These are phyloP conservation scores for Picea sitchensis DNA, from an alignment of 75 land plant genomes.

Conservation along the genomic window DNA sequence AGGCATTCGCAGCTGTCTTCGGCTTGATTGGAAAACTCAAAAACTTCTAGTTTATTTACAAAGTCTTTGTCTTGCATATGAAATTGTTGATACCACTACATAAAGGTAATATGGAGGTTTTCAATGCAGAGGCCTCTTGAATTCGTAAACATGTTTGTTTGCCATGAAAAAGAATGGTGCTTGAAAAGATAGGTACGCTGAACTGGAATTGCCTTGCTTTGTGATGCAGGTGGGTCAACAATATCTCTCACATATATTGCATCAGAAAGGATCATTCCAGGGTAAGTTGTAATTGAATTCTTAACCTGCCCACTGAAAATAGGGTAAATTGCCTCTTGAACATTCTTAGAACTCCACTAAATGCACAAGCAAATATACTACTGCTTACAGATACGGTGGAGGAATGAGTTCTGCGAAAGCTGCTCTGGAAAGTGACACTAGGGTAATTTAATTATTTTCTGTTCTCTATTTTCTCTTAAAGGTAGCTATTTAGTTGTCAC, in stretches of 20 bases:
- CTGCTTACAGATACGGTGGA: constrained; percentile 81
- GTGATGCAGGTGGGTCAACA: constrained; percentile 74
- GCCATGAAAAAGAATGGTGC: neutral
- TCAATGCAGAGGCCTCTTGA: neutral
- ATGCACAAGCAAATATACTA: neutral
- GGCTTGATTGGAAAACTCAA: neutral
- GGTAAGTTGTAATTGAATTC: constrained; percentile 41
- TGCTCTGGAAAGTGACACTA: constrained; percentile 95
- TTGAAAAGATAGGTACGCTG: neutral
- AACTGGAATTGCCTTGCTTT: neutral
- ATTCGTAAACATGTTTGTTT: neutral
- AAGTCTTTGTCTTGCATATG: neutral
- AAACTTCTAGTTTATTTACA: neutral
- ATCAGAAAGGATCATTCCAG: constrained; percentile 92
- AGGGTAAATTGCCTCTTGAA: neutral
- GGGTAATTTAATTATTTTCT: constrained; percentile 35
- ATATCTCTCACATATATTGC: constrained; percentile 95
- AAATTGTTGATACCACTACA: neutral
- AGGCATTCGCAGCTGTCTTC: no score
- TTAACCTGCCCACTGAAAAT: neutral
- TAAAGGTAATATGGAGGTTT: neutral
- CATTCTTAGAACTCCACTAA: neutral
- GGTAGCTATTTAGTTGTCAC: neutral
- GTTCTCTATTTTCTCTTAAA: neutral
- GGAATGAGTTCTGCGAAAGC: constrained; percentile 99